Base-by-base conservation (phyloP, 305 asterid species). In the Plantago coronopus region DNA sequence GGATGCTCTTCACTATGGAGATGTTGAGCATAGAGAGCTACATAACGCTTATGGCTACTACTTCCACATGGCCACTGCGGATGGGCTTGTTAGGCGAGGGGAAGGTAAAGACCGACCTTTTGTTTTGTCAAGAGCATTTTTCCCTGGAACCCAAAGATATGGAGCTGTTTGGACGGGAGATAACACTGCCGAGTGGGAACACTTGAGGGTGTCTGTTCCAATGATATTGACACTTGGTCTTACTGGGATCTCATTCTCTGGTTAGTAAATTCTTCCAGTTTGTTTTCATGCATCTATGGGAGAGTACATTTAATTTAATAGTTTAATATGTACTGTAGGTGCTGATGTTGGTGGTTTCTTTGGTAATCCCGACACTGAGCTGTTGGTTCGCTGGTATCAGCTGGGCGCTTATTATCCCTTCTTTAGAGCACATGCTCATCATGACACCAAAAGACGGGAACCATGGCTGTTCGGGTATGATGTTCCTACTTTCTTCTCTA, bases 91-190 rank as follows among this genome's bases (percentile, higher is more conserved):
- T 43, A 94, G 82, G 78, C 87, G 97, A 48, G 84, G 83, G 38
- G 83, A 84, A 11, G 95, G 95, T 37, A 85, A 83, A 70, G 96
- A 94, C 60, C 76, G 99, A 63, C 97, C 99, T 57, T 94, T 89
- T 72, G 97, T 94, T 69, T 75, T 94, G 79, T 86, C 95, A 37
- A 85, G 99, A 79, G 97, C 99, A 61, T 64, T 89, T 68, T 94
- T 89, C 70, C 88, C 99, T 19, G 99, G 99, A 72, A 89, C 74
- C 65, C 97, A 89, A 81, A 79, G 96, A 72, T 82, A 85, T 64
- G 99, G 99, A 68, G 97, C 99, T 12, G 78, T 93, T 64, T 93
- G 99, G 99, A 93, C 97, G 0, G 99, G 99, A 62, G 99, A 93
- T 64, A 93, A 93, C 77, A 47, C 86, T 6, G 99, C 99, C 37